Evolutionary conservation across 2,329 filamentous ascomycete genomes (phyloP), one percentile per base, ranked within the genome.

Genomic region (Cladosporium sp.): DNA sequence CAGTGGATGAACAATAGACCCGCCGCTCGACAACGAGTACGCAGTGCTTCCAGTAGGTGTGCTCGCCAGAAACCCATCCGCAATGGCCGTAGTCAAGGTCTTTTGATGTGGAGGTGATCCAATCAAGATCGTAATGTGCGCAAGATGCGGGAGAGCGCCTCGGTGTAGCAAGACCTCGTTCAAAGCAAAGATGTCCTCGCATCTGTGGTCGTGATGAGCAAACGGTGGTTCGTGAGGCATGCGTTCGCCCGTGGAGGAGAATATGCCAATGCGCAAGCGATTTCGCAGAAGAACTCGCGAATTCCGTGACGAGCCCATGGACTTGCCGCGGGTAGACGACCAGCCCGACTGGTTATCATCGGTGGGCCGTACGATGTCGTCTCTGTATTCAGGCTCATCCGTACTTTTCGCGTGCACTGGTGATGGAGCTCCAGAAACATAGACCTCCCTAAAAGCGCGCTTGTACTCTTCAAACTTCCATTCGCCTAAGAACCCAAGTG

Each of bases 381-480:
- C 60, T 39, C 38, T 55, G 38, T 57, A 61, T 20, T 25, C 20
- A 59, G 65, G 60, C 43, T 67, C 65, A 34, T 66, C 65, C 19
- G 61, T 65, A 51, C 59, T 64, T 39, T 60, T 63, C 1, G 57
- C 54, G 6, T 62, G 59, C 2, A 66, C 40, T 11, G 66, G 64
- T 17, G 61, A 59, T 6, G 69, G 66, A 3, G 85, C 82, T 3
- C 86, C 87, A 40, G 85, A 88, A 89, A 96, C 95, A 76, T 95
- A 97, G 55, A 94, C 90, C 71, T 97, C 90, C 51, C 91, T 81
- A 77, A 95, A 96, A 0, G 94, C 94, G 51, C 90, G 84, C 75
- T 96, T 96, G 76, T 95, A 90, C 68, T 97, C 92, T 6, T 82
- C 81, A 71, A 97, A 97, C 68, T 94, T 95, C 92, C 93, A 99